Conservation (phyloP, 2,329 filamentous ascomycete species). For the Aspergillus viridinutans region DNA sequence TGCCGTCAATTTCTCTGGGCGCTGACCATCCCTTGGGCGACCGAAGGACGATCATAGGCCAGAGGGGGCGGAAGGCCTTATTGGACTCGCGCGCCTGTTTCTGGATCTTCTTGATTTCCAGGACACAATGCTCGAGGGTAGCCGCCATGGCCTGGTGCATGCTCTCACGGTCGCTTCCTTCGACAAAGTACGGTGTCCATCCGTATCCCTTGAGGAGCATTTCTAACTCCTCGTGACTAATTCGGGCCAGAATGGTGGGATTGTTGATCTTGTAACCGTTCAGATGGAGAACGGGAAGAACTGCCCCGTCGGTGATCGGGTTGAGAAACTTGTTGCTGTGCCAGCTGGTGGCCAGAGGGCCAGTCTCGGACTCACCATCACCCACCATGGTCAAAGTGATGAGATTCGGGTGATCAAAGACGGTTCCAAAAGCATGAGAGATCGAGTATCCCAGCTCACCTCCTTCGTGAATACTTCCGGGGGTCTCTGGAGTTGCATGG, state of each 20-base stretch:
- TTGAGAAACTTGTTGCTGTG: slow-evolving; percentile 81
- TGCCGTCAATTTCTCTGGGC: slow-evolving; percentile 65
- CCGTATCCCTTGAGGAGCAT: slow-evolving; percentile 69
- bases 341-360: slow-evolving; percentile 73
- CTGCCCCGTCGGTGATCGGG: slow-evolving; percentile 71
- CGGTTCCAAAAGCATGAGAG: slow-evolving; percentile 72
- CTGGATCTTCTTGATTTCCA: slow-evolving; percentile 65
- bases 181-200: slow-evolving; percentile 76
- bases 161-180: slow-evolving; percentile 65
- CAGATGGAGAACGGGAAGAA: slow-evolving; percentile 71
- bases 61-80: slow-evolving; percentile 65
- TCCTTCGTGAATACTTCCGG: slow-evolving; percentile 72
- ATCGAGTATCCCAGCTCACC: slow-evolving; percentile 79
- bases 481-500: slow-evolving; percentile 74
- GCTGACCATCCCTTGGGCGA: slow-evolving; percentile 78
- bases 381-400: slow-evolving; percentile 76
- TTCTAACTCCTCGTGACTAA: slow-evolving; percentile 68
- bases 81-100: slow-evolving; percentile 67
- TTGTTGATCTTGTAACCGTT: slow-evolving; percentile 88
- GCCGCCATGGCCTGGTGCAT: slow-evolving; percentile 82
- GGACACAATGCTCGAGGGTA: slow-evolving; percentile 68
- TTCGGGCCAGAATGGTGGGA: slow-evolving; percentile 67
- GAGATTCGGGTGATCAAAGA: slow-evolving; percentile 70
- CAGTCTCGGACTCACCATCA: slow-evolving; percentile 77
- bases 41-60: slow-evolving; percentile 76